Base-by-base conservation (phyloP, 768 basidiomycete genomes). In the Leccinum rimulosum region DNA sequence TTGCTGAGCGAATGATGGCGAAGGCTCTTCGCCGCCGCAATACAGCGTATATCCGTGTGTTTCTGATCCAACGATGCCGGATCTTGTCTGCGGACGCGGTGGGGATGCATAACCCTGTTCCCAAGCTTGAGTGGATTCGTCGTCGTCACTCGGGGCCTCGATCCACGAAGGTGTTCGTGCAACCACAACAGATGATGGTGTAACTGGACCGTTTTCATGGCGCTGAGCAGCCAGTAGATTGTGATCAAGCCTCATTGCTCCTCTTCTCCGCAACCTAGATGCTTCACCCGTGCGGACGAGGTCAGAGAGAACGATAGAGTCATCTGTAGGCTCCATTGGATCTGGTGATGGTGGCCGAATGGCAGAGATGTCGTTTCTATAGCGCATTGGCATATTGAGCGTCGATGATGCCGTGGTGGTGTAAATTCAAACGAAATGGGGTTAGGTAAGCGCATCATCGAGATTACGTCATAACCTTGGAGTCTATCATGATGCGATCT, bases 201-300 rank as follows among this genome's bases (percentile, higher is more conserved):
- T 68, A n/a, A 51, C 47, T 47, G 60, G 68, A 52, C 66, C 66
- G 3, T 55, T 38, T 64, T 71, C 73, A 17, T 63, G 59, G 52
- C 73, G 72, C 52, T 73, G 72, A n/a, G 66, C 52, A 56, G 54
- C 66, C 28, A 71, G 50, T 25, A 65, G 38, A 40, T 67, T 71
- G 59, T 78, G 79, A 71, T 86, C 85, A 35, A 88, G 76, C 40
- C 85, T 78, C 80, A 89, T 82, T 54, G 89, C 89, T 11, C 89
- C 89, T 62, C 89, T 76, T 57, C 89, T 76, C n/a, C 89, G 81
- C 55, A 90, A 74, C 6, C 89, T 78, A 4, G 89, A 90, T 0
- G 86, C 85, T 67, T 91, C 89, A 15, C 84, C 89, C 1, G 85
- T 85, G 53, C 89, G 85, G 15, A 90, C 79, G 45, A 91, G 79